Evolutionary conservation across 257 asterid species (phyloP).

Genomic region (Haberlea rhodopensis): DNA sequence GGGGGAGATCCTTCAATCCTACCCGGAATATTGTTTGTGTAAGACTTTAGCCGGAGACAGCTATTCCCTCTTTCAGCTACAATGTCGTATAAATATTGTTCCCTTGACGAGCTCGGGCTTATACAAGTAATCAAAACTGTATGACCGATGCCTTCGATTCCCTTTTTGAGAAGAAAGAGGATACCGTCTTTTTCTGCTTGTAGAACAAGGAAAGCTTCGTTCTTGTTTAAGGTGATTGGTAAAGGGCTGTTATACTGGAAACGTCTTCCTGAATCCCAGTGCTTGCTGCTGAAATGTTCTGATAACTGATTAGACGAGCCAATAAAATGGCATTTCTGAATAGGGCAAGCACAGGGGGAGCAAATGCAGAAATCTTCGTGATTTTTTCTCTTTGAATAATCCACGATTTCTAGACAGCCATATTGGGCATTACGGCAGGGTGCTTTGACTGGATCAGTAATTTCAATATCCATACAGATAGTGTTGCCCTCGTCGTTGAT

Average conservation of each 20-base stretch:
- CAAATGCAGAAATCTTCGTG: slow-evolving; percentile 66
- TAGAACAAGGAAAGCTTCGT: slow-evolving; percentile 69
- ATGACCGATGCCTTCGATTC: slow-evolving; percentile 68
- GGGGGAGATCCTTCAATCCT: slow-evolving; percentile 69
- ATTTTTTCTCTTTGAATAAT: slow-evolving; percentile 47
- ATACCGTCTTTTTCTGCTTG: slow-evolving; percentile 81
- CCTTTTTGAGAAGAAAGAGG: slow-evolving; percentile 72
- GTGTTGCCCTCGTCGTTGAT: slow-evolving; percentile 44
- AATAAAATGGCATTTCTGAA: slow-evolving; percentile 52
- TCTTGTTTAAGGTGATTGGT: slow-evolving; percentile 58
- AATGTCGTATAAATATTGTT: slow-evolving; percentile 62
- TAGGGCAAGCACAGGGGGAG: slow-evolving; percentile 86
- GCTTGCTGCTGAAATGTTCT: slow-evolving; percentile 71
- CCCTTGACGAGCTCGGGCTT: slow-evolving; percentile 64
- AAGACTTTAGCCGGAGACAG: slow-evolving; percentile 79
- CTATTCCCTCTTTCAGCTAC: slow-evolving; percentile 80
- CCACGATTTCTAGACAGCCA: slow-evolving; percentile 63
- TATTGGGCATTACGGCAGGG: slow-evolving; percentile 75
- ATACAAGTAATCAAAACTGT: slow-evolving; percentile 73
- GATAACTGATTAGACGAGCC: slow-evolving; percentile 69
- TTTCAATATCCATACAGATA: slow-evolving; percentile 53
- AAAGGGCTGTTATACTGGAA: slow-evolving; percentile 77
- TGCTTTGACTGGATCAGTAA: slow-evolving; percentile 52
- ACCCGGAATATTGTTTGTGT: slow-evolving; percentile 66
- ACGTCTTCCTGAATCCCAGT: slow-evolving; percentile 82